Evolutionary conservation across 164 flowering plant species (phyloP).

Genomic region (Warburgia ugandensis): DNA sequence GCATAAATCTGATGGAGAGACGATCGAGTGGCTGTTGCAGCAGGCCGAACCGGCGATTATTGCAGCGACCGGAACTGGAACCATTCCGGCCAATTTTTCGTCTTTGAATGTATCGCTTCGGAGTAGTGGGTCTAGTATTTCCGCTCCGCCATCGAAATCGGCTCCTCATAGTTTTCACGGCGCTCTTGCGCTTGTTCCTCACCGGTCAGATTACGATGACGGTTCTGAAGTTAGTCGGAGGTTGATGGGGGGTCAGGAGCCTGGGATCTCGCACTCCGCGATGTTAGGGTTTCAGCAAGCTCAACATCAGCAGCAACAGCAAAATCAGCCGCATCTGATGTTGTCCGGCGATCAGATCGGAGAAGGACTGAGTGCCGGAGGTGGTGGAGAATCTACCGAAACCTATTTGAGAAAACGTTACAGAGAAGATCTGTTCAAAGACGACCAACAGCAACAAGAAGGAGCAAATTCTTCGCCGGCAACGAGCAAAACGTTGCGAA

Average conservation of each 20-base stretch:
- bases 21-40: conserved; percentile 74
- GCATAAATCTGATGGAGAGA: conserved; percentile 78
- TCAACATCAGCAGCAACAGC: conserved; percentile 21
- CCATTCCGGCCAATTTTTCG: conserved; percentile 80
- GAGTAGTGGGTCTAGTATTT: conserved; percentile 41
- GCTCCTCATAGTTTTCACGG: conserved; percentile 52
- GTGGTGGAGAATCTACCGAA: conserved; percentile 24
- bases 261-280: conserved; percentile 22
- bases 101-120: conserved; percentile 62
- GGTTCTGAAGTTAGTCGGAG: conserved; percentile 1
- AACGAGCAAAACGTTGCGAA: conserved; percentile 8
- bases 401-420: conserved; percentile 52
- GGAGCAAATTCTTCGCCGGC: conserved; percentile 21
- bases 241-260: conserved; percentile 1
- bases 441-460: conserved; percentile 23
- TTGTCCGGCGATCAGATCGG: conserved; percentile 36
- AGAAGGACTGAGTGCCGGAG: conserved; percentile 23
- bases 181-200: conserved; percentile 31
- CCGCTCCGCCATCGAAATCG: conserved; percentile 60
- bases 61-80: conserved; percentile 83
- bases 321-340: conserved; percentile 30
- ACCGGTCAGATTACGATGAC: conserved; percentile 22
- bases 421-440: conserved; percentile 72
- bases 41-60: conserved; percentile 85
- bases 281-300: conserved; percentile 46